Evolutionary conservation across 2,329 filamentous ascomycete genomes (phyloP).

Genomic region (Colletotrichum tofieldiae): DNA sequence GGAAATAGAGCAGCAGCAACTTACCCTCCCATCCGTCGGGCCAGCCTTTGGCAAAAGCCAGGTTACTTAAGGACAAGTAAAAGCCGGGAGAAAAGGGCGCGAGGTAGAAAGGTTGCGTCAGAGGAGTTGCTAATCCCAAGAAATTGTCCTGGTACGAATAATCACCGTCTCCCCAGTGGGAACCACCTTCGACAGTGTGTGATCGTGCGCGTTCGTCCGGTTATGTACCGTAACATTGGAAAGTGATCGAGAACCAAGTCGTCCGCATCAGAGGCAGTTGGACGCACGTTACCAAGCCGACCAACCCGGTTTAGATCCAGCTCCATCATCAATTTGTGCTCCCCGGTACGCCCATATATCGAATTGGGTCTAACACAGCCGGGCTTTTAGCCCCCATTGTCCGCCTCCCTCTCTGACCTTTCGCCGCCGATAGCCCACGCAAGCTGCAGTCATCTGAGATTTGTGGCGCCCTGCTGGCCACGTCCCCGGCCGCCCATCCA

Average conservation of each 20-base stretch:
- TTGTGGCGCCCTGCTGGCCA: slow-evolving; percentile 32
- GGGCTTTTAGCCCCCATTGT: background rate
- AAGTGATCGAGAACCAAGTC: background rate
- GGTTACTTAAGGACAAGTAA: background rate
- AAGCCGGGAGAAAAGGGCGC: background rate
- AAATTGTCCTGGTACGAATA: slow-evolving; percentile 9
- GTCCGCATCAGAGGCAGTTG: background rate
- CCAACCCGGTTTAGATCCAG: slow-evolving; percentile 27
- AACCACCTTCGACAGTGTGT: slow-evolving; percentile 16
- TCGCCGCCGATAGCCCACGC: slow-evolving; percentile 19
- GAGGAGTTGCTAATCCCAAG: background rate
- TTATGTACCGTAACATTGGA: slow-evolving; percentile 29
- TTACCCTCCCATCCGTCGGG: background rate
- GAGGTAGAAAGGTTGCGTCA: slow-evolving; percentile 10
- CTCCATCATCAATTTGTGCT: slow-evolving; percentile 37
- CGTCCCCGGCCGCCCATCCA: slow-evolving; percentile 25
- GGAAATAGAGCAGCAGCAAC: background rate
- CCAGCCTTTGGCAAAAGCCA: background rate
- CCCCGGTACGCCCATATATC: slow-evolving; percentile 32
- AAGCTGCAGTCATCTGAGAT: slow-evolving; percentile 33
- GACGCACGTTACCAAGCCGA: slow-evolving; percentile 16
- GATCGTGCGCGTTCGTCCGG: slow-evolving; percentile 26
- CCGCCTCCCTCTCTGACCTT: background rate
- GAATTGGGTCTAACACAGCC: slow-evolving; percentile 18
- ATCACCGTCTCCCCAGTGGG: background rate